These are phyloP conservation scores for Chlorella sp. DNA, from an alignment of 139 green algal species.

Conservation along the genomic window DNA sequence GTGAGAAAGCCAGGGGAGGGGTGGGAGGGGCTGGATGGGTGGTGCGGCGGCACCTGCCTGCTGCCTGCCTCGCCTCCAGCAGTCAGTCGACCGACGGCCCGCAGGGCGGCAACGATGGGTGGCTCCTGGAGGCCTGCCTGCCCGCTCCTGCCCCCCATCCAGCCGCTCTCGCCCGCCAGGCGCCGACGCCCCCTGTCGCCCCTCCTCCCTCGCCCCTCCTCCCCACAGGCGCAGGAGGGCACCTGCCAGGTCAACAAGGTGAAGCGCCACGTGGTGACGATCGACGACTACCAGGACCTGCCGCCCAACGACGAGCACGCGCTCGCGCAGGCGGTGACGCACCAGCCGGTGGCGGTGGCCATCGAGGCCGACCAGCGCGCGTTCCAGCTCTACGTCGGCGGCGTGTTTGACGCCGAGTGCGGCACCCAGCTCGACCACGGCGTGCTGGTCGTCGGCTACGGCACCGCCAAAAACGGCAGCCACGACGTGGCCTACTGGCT, in stretches of 20 bases:
- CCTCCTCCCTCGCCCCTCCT: not conserved
- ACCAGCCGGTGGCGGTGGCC: constrained; percentile 92
- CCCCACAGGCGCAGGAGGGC: constrained; percentile 33
- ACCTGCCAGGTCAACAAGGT: constrained; percentile 61
- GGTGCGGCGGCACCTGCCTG: too few species aligned
- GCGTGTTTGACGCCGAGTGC: constrained; percentile 82
- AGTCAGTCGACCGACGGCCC: too few species aligned
- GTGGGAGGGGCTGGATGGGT: too few species aligned
- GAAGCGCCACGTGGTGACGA: constrained; percentile 76
- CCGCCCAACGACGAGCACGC: constrained; percentile 75
- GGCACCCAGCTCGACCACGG: constrained; percentile 92
- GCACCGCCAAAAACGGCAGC: constrained; percentile 38
- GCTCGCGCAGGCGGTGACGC: constrained; percentile 68
- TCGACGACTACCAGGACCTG: constrained; percentile 91
- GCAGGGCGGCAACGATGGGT: too few species aligned
- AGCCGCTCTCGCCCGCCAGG: too few species aligned
- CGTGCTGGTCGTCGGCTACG: constrained; percentile 95
- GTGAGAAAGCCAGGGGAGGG: too few species aligned
- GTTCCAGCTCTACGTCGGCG: constrained; percentile 92
- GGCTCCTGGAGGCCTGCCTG: too few species aligned
- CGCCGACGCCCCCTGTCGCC: too few species aligned
- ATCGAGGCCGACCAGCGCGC: constrained; percentile 86
- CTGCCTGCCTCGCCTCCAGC: too few species aligned
- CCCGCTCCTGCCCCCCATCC: too few species aligned
- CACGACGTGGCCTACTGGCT: constrained; percentile 81